A percentile compares a stretch with the other conserved stretches of the same genome.
These are phyloP conservation scores for Puccinia triticina DNA, from an alignment of 1,284 basidiomycete genomes.

Conservation along the genomic window DNA sequence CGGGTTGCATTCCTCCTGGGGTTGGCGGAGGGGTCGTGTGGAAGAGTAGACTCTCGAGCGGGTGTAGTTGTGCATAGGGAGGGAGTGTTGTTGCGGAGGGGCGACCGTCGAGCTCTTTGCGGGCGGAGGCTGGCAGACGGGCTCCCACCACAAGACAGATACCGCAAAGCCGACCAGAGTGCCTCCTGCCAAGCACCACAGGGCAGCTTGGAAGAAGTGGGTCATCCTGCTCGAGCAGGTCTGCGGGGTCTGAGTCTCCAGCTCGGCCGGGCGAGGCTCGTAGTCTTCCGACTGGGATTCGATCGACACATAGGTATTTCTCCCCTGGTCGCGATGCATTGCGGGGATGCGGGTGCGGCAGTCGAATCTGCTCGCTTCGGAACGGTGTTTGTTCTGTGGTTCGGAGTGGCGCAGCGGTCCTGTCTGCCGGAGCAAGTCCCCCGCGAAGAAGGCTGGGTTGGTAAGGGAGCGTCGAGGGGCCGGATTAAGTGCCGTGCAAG, in stretches of 20 bases:
- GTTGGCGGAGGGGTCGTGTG: not conserved
- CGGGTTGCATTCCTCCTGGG: constrained; percentile 21
- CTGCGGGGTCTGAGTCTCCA: not conserved
- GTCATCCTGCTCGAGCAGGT: not conserved
- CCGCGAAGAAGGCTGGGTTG: too few relatives aligned
- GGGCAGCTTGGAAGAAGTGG: constrained; percentile 14
- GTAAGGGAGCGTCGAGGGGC: too few relatives aligned
- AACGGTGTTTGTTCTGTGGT: too few relatives aligned
- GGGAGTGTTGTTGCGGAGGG: not conserved
- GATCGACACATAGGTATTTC: constrained; percentile 26
- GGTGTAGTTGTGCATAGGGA: not conserved
- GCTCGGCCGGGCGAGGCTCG: not conserved
- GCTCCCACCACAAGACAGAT: constrained; percentile 46
- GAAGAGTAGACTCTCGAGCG: constrained; percentile 2
- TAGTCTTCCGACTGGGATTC: constrained; percentile 5
- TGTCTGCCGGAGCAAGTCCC: too few relatives aligned
- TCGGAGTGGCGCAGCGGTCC: too few relatives aligned
- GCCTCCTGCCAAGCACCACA: constrained; percentile 41
- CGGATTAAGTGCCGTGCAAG: too few relatives aligned
- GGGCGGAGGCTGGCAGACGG: not conserved
- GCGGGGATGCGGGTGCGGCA: not conserved
- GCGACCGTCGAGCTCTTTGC: not conserved
- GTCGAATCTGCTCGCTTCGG: too few relatives aligned
- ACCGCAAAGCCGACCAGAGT: constrained; percentile 43
- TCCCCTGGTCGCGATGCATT: not conserved